These are phyloP conservation scores for Paracoccidioides lutzii DNA, from an alignment of 2,329 filamentous ascomycete species.

Conservation along the genomic window DNA sequence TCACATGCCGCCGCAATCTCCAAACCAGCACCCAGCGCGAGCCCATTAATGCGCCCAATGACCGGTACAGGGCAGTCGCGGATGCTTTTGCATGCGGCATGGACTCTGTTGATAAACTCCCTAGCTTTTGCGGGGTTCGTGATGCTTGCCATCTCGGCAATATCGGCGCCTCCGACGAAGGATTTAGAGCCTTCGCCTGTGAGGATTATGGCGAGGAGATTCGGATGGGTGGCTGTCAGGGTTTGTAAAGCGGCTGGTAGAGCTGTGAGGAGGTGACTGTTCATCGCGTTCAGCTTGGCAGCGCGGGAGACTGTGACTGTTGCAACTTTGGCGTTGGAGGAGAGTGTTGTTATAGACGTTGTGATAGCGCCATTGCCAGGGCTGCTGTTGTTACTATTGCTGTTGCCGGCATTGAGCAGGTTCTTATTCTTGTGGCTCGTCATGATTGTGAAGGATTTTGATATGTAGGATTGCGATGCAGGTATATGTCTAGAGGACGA, in stretches of 20 bases:
- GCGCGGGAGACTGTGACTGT: constrained; percentile 18
- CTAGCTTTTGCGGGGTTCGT: constrained; percentile 21
- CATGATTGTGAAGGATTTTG: background rate
- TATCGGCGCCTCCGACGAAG: constrained; percentile 78
- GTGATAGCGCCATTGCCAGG: background rate
- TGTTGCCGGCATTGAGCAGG: background rate
- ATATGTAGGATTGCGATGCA: background rate
- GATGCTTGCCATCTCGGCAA: constrained; percentile 50
- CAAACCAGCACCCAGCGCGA: constrained; percentile 26
- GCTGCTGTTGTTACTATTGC: background rate
- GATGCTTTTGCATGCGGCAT: constrained; percentile 21
- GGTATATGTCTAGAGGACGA: background rate
- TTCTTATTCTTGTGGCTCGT: background rate
- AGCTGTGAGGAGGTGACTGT: constrained; percentile 12
- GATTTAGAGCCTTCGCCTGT: constrained; percentile 70
- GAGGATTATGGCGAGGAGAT: constrained; percentile 24
- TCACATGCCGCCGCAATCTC: constrained; percentile 27
- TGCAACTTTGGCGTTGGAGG: constrained; percentile 7
- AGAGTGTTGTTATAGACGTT: background rate
- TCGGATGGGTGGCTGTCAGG: constrained; percentile 7
- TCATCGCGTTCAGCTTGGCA: constrained; percentile 18
- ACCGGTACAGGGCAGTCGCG: constrained; percentile 27
- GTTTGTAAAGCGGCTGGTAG: constrained; percentile 11
- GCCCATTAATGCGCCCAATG: constrained; percentile 26
- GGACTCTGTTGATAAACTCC: constrained; percentile 24